Conservation (phyloP, 1,284 basidiomycete species). For the Boletus mariae region DNA sequence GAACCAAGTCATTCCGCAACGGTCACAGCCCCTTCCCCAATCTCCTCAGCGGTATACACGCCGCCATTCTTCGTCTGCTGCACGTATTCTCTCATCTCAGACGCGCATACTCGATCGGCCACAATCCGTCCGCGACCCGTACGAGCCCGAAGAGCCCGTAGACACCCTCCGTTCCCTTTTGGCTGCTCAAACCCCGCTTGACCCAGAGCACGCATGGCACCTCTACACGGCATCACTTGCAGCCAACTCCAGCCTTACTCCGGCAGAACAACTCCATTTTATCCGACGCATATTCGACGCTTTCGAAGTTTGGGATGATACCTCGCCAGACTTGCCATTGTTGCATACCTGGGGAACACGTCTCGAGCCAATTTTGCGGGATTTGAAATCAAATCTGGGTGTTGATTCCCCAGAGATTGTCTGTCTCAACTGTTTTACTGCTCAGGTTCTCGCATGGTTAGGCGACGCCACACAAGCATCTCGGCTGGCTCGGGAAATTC, state of each 20-base stretch:
- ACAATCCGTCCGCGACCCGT: conserved; percentile 2
- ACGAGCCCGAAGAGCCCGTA: conserved; percentile 10
- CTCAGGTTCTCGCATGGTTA: conserved; percentile 34
- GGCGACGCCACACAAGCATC: conserved; percentile 38
- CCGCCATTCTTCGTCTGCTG: conserved; percentile 30
- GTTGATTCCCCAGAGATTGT: conserved; percentile 16
- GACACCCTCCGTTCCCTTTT: conserved; percentile 24
- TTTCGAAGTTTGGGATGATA: conserved; percentile 28
- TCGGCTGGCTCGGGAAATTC: conserved; percentile 24
- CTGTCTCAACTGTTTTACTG: conserved; percentile 31
- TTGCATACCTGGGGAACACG: conserved; percentile 39
- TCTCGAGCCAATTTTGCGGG: conserved; percentile 34
- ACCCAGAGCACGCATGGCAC: conserved; percentile 40
- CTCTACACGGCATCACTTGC: conserved; percentile 27
- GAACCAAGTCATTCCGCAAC: conserved; percentile 30
- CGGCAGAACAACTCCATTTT: conserved; percentile 32
- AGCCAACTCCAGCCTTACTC: conserved; percentile 7
- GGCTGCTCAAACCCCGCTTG: conserved; percentile 22
- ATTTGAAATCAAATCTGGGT: conserved; percentile 19
- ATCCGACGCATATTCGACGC: conserved; percentile 30
- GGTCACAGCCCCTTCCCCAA: conserved; percentile 17
- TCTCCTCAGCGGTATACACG: conserved; percentile 26
- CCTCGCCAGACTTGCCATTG: conserved; percentile 19
- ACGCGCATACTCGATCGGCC: conserved; percentile 10
- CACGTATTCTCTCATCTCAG: conserved; percentile 21